Conservation (phyloP, 1,284 basidiomycete species). For the Cutaneotrichosporon sp. region DNA sequence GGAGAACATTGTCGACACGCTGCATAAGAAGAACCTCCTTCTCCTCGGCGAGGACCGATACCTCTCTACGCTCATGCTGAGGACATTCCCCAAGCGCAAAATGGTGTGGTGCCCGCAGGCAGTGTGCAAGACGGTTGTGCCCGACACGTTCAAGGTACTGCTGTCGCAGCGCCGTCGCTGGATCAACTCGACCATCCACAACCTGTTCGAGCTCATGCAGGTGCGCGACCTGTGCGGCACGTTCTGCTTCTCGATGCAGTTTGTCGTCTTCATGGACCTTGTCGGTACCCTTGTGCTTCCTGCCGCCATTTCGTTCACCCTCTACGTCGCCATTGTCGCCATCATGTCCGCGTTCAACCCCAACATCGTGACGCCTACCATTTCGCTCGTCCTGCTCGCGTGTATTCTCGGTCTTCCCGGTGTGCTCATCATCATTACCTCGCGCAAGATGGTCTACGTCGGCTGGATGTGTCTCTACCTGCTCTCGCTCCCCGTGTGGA, state of each 20-base stretch:
- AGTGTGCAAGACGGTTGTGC: constrained; percentile 95
- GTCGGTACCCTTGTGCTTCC: constrained; percentile 93
- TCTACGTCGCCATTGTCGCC: constrained; percentile 82
- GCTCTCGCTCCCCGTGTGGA: constrained; percentile 89
- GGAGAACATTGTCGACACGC: constrained; percentile 92
- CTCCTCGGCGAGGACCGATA: constrained; percentile 99
- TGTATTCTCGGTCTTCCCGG: constrained; percentile 94
- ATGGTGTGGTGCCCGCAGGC: constrained; percentile 99
- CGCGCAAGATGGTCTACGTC: constrained; percentile 86
- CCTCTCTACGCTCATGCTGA: constrained; percentile 88
- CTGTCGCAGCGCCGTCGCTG: constrained; percentile 95
- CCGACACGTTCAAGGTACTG: constrained; percentile 88
- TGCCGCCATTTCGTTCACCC: constrained; percentile 93
- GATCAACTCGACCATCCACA: constrained; percentile 99
- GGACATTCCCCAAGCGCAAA: constrained; percentile 98
- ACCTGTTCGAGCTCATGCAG: constrained; percentile 85
- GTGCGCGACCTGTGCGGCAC: constrained; percentile 93
- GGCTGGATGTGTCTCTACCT: constrained; percentile 98
- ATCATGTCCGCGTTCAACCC: constrained; percentile 68
- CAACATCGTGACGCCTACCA: constrained; percentile 61
- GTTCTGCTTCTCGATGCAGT: constrained; percentile 97
- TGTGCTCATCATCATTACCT: constrained; percentile 88
- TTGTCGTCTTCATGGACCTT: constrained; percentile 96
- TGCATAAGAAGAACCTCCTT: constrained; percentile 98
- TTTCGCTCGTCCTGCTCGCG: constrained; percentile 89